Percentiles rank a stretch among this genome's conserved stretches.
These are phyloP conservation scores for Globisporangium megalacanthum DNA, from an alignment of 352 stramenopile species.

Conservation along the genomic window DNA sequence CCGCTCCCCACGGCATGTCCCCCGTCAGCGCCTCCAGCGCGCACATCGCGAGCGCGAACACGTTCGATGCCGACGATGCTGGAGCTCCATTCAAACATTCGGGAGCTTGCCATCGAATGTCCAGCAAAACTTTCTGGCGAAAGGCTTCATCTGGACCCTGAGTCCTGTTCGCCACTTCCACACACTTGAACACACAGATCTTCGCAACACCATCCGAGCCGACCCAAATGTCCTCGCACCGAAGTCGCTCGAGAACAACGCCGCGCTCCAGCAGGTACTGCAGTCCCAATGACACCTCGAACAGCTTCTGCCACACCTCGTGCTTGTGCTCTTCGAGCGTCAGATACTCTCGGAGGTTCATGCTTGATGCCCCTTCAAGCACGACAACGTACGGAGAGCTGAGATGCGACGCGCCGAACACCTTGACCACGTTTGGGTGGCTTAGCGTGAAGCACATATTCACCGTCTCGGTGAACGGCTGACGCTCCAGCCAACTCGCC, in stretches of 20 bases:
- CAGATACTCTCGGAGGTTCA: constrained; percentile 2
- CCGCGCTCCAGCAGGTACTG: no score
- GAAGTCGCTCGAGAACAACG: not conserved
- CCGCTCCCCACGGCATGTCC: no score
- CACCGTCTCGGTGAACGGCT: not conserved
- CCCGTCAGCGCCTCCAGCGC: no score
- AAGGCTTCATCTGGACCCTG: not conserved
- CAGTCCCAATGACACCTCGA: not conserved
- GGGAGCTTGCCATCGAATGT: not conserved
- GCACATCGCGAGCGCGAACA: constrained; percentile 2
- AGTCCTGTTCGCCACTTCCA: not conserved
- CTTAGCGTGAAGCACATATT: constrained; percentile 26
- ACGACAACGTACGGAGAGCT: not conserved
- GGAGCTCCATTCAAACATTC: not conserved
- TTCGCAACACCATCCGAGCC: not conserved
- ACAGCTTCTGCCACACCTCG: not conserved
- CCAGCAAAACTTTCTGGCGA: no score
- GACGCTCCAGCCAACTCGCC: no score
- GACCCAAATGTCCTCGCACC: constrained; percentile 1
- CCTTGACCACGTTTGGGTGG: constrained; percentile 15
- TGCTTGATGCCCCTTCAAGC: not conserved
- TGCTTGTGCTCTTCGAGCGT: not conserved
- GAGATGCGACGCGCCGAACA: constrained; percentile 19
- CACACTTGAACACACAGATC: constrained; percentile 2
- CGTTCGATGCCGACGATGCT: not conserved